A percentile compares a stretch with the other conserved stretches of the same genome.
Evolutionary conservation across 768 basidiomycete species (phyloP).

Genomic region (Lactifluus piperatus): DNA sequence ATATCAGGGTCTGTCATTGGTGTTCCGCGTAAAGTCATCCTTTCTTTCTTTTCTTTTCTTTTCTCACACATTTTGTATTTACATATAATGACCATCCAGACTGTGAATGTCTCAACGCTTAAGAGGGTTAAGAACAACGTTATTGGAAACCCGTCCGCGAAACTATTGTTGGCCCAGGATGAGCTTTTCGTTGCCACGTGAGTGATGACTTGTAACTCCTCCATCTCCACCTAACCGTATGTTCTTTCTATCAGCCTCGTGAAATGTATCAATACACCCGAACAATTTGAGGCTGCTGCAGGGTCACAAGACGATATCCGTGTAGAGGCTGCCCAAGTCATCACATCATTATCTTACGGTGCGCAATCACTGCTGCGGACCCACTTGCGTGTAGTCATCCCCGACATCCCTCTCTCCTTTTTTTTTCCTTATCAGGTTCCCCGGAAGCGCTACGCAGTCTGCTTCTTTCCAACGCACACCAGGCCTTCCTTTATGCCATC

Average conservation of each 20-base stretch:
- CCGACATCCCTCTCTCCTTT: not conserved
- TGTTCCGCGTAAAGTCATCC: too few relatives aligned
- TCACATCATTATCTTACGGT: slow-evolving; percentile 70
- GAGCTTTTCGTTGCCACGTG: slow-evolving; percentile 47
- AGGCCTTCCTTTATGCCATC: slow-evolving; percentile 55
- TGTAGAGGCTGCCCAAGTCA: slow-evolving; percentile 65
- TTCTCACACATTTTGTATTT: not conserved
- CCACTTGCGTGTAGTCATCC: not conserved
- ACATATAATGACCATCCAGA: slow-evolving; percentile 24
- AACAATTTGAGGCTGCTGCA: slow-evolving; percentile 27
- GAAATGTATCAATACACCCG: slow-evolving; percentile 43
- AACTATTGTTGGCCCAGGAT: slow-evolving; percentile 49
- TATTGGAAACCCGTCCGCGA: slow-evolving; percentile 73
- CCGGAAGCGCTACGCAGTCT: slow-evolving; percentile 50
- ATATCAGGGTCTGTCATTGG: not conserved
- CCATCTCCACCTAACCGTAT: not conserved
- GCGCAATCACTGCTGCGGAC: not conserved
- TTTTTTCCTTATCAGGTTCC: slow-evolving; percentile 37
- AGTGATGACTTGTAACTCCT: slow-evolving; percentile 22
- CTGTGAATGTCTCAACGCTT: slow-evolving; percentile 33
- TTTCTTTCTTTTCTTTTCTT: too few relatives aligned
- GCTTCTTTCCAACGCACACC: slow-evolving; percentile 47
- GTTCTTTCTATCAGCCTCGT: slow-evolving; percentile 41
- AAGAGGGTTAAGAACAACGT: slow-evolving; percentile 68
- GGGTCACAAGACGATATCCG: slow-evolving; percentile 43